Conservation (phyloP, 805 yeast species). For the Yarrowia hollandica region DNA sequence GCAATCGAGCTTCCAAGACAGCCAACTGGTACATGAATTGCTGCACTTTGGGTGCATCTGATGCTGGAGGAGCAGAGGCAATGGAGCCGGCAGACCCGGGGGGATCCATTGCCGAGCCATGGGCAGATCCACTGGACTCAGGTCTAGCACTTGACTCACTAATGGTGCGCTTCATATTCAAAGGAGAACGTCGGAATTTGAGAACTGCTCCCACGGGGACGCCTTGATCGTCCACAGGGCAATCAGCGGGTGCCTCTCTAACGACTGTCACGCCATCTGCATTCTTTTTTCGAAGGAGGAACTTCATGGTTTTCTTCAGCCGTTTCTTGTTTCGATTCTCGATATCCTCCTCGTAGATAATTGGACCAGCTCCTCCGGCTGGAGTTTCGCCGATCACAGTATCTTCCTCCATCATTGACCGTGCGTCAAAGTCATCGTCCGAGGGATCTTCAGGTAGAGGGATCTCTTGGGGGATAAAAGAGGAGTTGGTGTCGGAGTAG, state of each 20-base stretch:
- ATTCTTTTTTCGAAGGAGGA: slow-evolving; percentile 11
- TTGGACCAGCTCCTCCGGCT: neutral
- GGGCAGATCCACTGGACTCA: neutral
- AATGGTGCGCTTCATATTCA: neutral
- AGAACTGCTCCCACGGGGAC: neutral
- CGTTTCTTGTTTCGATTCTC: slow-evolving; percentile 28
- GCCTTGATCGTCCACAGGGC: neutral
- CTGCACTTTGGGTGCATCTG: neutral
- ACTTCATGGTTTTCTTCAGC: slow-evolving; percentile 32
- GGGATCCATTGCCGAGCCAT: neutral
- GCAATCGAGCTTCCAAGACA: neutral
- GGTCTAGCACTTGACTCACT: neutral
- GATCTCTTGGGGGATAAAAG: neutral
- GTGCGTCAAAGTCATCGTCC: slow-evolving; percentile 14
- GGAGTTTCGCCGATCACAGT: slow-evolving; percentile 4
- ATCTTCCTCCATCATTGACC: slow-evolving; percentile 12
- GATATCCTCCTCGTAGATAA: slow-evolving; percentile 25
- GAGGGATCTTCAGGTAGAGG: slow-evolving; percentile 11
- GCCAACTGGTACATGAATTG: slow-evolving; percentile 9
- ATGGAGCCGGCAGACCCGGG: neutral
- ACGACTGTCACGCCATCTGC: neutral
- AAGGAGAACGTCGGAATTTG: slow-evolving; percentile 12
- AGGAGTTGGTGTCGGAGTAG: neutral
- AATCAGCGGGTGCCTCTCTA: neutral
- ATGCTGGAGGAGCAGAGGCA: neutral